Percentiles rank a stretch among this genome's conserved stretches.
These are phyloP conservation scores for Eucalyptus grandis DNA, from an alignment of 345 rosid species.

Conservation along the genomic window DNA sequence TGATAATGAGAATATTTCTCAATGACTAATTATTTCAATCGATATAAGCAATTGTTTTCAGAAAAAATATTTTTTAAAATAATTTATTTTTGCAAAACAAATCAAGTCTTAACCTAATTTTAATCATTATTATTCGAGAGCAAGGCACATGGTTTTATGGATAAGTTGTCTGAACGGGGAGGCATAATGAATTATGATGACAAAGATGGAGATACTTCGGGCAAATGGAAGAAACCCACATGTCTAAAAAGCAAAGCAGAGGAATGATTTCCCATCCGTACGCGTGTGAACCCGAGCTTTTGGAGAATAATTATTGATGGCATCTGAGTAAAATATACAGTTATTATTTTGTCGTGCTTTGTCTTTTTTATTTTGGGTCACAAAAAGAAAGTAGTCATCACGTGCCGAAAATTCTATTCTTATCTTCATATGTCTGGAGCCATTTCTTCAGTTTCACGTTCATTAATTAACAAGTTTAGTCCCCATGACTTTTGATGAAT, in stretches of 20 bases:
- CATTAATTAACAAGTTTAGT: background rate
- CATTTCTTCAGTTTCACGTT: background rate
- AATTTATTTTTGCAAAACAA: accelerated
- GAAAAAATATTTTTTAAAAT: too few relatives aligned
- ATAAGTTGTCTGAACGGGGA: background rate
- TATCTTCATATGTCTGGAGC: background rate
- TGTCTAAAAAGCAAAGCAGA: background rate
- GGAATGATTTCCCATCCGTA: background rate
- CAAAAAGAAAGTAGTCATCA: background rate
- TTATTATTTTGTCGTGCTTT: background rate
- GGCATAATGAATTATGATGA: background rate
- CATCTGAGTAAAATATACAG: background rate
- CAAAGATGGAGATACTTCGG: background rate
- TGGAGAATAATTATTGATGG: background rate
- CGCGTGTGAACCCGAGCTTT: background rate
- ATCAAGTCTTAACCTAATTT: too few relatives aligned
- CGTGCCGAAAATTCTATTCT: background rate
- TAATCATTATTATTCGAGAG: background rate
- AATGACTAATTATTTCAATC: background rate
- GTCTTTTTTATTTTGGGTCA: background rate
- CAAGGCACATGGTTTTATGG: background rate
- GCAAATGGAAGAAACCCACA: background rate
- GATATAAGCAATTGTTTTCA: too few relatives aligned
- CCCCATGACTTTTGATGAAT: background rate
- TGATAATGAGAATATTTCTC: background rate